Evolutionary conservation across 192 early-diverging fungal genomes (phyloP).

Genomic region (Anaeromyces robustus): DNA sequence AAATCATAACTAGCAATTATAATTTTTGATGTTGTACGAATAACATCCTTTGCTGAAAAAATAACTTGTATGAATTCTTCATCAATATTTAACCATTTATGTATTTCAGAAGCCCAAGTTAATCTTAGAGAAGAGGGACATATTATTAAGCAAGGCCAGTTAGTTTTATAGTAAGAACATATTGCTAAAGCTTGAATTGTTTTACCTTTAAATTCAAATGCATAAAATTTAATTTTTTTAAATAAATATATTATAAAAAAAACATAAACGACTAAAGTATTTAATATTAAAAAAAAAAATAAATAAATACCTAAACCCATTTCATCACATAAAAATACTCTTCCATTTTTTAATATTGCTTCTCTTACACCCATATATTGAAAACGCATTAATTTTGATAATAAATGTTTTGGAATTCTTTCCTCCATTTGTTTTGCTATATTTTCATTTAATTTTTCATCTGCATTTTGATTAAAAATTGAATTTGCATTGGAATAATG

Average conservation of each 20-base stretch:
- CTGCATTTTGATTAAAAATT: background rate
- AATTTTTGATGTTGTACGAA: slow-evolving; percentile 4
- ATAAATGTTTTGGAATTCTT: background rate
- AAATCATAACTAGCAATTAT: slow-evolving; percentile 23
- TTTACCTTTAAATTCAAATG: slow-evolving; percentile 21
- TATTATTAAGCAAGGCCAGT: slow-evolving; percentile 27
- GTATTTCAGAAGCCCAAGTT: slow-evolving; percentile 24
- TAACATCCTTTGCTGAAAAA: slow-evolving; percentile 7
- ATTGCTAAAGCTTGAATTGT: slow-evolving; percentile 24
- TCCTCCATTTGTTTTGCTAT: background rate
- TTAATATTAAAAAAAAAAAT: background rate
- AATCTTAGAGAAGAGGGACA: slow-evolving; percentile 19
- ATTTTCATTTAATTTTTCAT: background rate
- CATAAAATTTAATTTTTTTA: too few relatives aligned
- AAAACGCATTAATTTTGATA: background rate
- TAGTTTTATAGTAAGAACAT: slow-evolving; percentile 10
- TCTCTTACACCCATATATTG: background rate
- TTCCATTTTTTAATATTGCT: background rate
- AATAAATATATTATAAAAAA: too few relatives aligned
- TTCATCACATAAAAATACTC: background rate
- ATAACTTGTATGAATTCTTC: slow-evolving; percentile 16
- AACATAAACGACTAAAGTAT: too few relatives aligned
- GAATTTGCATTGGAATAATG: background rate
- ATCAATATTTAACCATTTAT: slow-evolving; percentile 18
- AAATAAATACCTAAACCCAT: background rate